phyloP scores from a whole-genome alignment of 169 alveolate species.

The Cryptosporidium viatorum region DNA sequence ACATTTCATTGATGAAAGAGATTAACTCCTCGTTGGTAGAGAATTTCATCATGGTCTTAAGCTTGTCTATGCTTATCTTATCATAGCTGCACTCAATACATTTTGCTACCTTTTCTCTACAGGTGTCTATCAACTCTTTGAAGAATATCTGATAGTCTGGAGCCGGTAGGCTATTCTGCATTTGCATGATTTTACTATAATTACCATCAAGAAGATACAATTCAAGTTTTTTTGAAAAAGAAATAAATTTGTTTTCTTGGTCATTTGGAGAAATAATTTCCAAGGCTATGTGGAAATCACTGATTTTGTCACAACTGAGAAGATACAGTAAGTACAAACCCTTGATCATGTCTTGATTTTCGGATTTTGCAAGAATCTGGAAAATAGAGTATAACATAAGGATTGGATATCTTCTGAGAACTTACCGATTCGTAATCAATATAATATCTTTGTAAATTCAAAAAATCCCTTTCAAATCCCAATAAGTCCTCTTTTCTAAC shows the following conservation, averaged over 20 bases:
- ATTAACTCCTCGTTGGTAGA: constrained; percentile 44
- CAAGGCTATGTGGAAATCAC: constrained; percentile 75
- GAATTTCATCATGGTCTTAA: constrained; percentile 63
- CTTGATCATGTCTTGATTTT: constrained; percentile 49
- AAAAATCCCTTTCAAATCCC: constrained; percentile 56
- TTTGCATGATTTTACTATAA: constrained; percentile 62
- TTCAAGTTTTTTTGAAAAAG: constrained; percentile 70
- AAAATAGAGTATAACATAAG: neutral
- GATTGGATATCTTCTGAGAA: neutral
- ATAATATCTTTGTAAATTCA: constrained; percentile 38
- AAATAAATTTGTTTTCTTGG: constrained; percentile 45
- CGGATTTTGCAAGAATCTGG: constrained; percentile 34
- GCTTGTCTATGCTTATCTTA: constrained; percentile 44
- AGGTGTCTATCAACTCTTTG: constrained; percentile 12
- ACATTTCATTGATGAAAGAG: constrained; percentile 38
- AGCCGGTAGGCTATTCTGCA: constrained; percentile 18
- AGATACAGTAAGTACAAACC: constrained; percentile 75
- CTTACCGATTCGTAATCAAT: constrained; percentile 40
- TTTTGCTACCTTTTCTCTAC: constrained; percentile 71
- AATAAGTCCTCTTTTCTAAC: constrained; percentile 1
- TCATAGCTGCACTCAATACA: constrained; percentile 65
- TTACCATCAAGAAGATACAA: constrained; percentile 77
- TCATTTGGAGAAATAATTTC: constrained; percentile 70
- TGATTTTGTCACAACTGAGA: constrained; percentile 75
- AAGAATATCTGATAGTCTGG: constrained; percentile 35